Evolutionary conservation across 768 basidiomycete genomes (phyloP).

Genomic region (Suillus alpinus): DNA sequence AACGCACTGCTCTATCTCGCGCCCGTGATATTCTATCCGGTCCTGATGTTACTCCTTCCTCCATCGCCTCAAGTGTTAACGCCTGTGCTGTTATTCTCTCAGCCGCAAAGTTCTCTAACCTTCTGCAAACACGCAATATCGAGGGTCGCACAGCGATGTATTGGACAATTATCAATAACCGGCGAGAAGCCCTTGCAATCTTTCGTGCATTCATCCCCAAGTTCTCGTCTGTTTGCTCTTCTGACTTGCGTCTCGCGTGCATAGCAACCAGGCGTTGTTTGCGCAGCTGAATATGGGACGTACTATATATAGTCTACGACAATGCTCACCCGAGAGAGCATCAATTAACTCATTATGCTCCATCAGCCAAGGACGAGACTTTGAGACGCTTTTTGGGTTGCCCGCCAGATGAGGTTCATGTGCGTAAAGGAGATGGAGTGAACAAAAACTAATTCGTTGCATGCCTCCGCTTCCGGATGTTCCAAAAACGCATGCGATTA

Average conservation of each 20-base stretch:
- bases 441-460: not conserved
- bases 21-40: not conserved
- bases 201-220: no score
- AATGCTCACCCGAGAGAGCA: not conserved
- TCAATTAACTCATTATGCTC: not conserved
- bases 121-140: no score
- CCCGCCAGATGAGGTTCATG: not conserved
- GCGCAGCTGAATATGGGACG: not conserved
- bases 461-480: not conserved
- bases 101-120: no score
- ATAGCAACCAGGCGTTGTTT: not conserved
- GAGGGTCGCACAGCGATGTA: no score
- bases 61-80: not conserved
- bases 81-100: not conserved
- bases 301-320: not conserved
- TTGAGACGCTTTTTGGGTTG: no score
- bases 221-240: no score
- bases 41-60: not conserved
- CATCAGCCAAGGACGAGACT: not conserved
- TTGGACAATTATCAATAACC: no score
- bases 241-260: not conserved
- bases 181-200: no score
- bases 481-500: not conserved
- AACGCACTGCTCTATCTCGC: not conserved
- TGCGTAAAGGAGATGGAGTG: not conserved